A percentile compares a stretch with the other conserved stretches of the same genome.
Evolutionary conservation across 345 rosid genomes (phyloP).

Genomic region (Bruguiera parviflora): DNA sequence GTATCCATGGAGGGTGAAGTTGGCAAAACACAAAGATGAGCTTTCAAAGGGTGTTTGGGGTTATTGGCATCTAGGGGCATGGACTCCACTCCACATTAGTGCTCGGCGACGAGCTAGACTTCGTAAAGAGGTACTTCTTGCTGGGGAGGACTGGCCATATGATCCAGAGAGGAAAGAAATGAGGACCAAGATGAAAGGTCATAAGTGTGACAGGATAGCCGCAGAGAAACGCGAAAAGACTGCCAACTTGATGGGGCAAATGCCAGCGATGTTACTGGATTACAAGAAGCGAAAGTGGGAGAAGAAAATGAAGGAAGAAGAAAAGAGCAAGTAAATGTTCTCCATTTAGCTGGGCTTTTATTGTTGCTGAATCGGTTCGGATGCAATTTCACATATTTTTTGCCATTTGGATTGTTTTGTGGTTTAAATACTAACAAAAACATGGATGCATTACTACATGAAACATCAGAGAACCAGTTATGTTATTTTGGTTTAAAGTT

Average conservation of each 20-base stretch:
- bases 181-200: constrained; percentile 82
- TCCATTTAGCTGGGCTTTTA: not conserved
- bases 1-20: constrained; percentile 78
- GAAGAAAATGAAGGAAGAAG: constrained; percentile 93
- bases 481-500: no score
- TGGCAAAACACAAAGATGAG: constrained; percentile 67
- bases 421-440: no score
- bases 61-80: constrained; percentile 86
- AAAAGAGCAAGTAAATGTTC: constrained; percentile 31
- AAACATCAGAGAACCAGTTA: no score
- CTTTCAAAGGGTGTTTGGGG: constrained; percentile 87
- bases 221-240: constrained; percentile 87
- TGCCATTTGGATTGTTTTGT: no score
- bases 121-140: constrained; percentile 71
- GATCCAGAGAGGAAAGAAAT: constrained; percentile 90
- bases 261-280: constrained; percentile 76
- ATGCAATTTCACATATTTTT: no score
- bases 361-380: not conserved
- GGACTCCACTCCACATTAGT: constrained; percentile 89
- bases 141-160: constrained; percentile 80
- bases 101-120: constrained; percentile 81
- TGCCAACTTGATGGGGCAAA: constrained; percentile 73
- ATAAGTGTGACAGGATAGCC: constrained; percentile 69
- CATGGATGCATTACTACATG: no score
- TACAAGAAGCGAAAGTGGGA: constrained; percentile 97